phyloP scores from a whole-genome alignment of 306 rosid genomes.

The Malus domestica region ASM211411v1 NC_041800.1:21751233-21751732 shows the following conservation, averaged over 20 bases:
- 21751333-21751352: constrained; percentile 22
- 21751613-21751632: no score
- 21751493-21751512: neutral
- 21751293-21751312: constrained; percentile 33
- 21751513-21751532: no score
- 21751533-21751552: no score
- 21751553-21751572: no score
- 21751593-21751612: no score
- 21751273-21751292: constrained; percentile 18
- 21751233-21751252: constrained; percentile 35
- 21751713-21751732: neutral
- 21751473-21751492: neutral
- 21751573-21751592: no score
- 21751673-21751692: neutral
- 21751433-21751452: constrained; percentile 3
- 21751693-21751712: neutral
- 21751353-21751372: constrained; percentile 28
- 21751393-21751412: constrained; percentile 8
- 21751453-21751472: neutral
- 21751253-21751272: constrained; percentile 35
- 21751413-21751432: neutral
- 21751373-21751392: constrained; percentile 8
- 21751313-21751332: constrained; percentile 26
- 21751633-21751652: no score
- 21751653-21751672: no score